Conservation (phyloP, 192 early-diverging fungal genomes). For the Chytriomyces hyalinus region DNA sequence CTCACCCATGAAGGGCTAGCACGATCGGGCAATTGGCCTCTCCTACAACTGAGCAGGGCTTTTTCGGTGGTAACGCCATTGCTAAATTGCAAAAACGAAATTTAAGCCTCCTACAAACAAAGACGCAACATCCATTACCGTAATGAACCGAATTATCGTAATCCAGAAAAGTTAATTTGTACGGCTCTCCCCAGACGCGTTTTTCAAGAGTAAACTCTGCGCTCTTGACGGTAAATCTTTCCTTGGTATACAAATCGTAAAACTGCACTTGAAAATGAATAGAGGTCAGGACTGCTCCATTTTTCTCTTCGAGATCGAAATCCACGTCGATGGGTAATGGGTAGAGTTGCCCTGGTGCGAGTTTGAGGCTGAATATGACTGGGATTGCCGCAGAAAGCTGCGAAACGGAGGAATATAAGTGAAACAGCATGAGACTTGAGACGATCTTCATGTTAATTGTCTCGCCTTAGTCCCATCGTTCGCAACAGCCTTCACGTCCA, state of each 20-base stretch:
- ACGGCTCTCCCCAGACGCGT: slow-evolving; percentile 56
- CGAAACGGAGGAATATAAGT: background rate
- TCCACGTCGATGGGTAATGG: slow-evolving; percentile 52
- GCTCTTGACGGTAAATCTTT: slow-evolving; percentile 36
- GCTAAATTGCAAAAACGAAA: slow-evolving; percentile 19
- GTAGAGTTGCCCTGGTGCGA: slow-evolving; percentile 57
- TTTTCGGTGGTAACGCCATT: slow-evolving; percentile 51
- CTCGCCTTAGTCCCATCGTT: slow-evolving; percentile 34
- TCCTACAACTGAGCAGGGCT: slow-evolving; percentile 34
- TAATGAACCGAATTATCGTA: slow-evolving; percentile 73
- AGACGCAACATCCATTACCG: slow-evolving; percentile 44
- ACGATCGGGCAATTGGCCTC: slow-evolving; percentile 61
- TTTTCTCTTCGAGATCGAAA: slow-evolving; percentile 28
- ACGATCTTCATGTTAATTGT: background rate
- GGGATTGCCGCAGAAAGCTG: slow-evolving; percentile 39
- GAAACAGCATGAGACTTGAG: background rate
- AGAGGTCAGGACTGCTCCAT: background rate
- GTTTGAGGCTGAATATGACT: slow-evolving; percentile 46
- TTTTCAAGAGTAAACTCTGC: slow-evolving; percentile 32
- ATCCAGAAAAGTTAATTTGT: slow-evolving; percentile 73
- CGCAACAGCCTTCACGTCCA: slow-evolving; percentile 32
- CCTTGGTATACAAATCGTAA: slow-evolving; percentile 35
- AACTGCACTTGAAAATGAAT: slow-evolving; percentile 43
- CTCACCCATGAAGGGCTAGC: slow-evolving; percentile 71
- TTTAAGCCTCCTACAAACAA: background rate